A percentile compares a stretch with the other conserved stretches of the same genome.
phyloP scores from a whole-genome alignment of 805 yeast species.

The Saccharomycopsis javanensis region DNA sequence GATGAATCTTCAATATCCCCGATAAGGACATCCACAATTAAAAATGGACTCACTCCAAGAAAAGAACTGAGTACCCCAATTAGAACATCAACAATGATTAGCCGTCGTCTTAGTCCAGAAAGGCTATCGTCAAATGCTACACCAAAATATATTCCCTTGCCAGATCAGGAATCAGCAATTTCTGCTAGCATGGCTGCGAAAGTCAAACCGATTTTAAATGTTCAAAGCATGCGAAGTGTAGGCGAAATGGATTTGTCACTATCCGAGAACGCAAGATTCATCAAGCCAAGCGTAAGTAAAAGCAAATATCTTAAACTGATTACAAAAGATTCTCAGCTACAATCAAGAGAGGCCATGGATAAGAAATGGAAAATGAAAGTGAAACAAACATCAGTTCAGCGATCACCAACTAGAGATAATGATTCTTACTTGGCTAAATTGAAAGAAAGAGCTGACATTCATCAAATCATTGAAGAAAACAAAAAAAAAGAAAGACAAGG shows the following conservation, averaged over 20 bases:
- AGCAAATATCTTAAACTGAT: not conserved
- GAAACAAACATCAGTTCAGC: conserved; percentile 16
- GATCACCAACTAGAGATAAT: conserved; percentile 16
- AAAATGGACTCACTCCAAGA: not conserved
- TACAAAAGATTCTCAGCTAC: not conserved
- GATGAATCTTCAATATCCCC: not conserved
- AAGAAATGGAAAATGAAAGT: conserved; percentile 10
- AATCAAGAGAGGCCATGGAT: not conserved
- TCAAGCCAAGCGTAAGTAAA: conserved; percentile 8
- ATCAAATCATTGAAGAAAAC: conserved; percentile 7
- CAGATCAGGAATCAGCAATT: conserved; percentile 17
- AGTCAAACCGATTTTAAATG: conserved; percentile 8
- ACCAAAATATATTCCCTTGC: conserved; percentile 13
- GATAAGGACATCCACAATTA: not conserved
- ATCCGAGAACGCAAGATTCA: conserved; percentile 10
- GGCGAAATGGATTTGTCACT: conserved; percentile 17
- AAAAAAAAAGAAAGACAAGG: not conserved
- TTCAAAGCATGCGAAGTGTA: conserved; percentile 4
- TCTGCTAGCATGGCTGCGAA: conserved; percentile 19
- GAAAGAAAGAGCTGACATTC: conserved; percentile 16
- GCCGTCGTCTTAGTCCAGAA: not conserved
- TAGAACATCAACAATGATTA: not conserved
- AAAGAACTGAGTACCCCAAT: not conserved
- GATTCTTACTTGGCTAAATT: conserved; percentile 6
- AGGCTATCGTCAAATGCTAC: not conserved